Evolutionary conservation across 768 basidiomycete species (phyloP).

Genomic region (Tulasnella sp.): DNA sequence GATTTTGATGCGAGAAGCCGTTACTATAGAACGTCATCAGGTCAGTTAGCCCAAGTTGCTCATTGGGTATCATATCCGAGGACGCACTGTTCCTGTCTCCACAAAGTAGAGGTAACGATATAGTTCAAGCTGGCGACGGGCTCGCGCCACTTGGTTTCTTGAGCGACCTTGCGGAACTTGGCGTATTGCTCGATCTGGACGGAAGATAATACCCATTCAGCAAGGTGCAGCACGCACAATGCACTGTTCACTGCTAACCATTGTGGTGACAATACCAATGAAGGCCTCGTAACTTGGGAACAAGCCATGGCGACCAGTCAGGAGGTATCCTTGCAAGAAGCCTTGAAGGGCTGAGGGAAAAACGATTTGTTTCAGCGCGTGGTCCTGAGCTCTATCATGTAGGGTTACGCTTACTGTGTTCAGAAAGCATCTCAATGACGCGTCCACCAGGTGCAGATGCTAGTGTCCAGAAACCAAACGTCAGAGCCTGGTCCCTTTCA

Average conservation of each 20-base stretch:
- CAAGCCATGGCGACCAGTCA: slow-evolving; percentile 70
- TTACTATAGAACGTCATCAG: slow-evolving; percentile 18
- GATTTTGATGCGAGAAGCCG: slow-evolving; percentile 45
- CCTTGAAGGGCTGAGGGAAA: slow-evolving; percentile 59
- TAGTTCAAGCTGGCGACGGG: slow-evolving; percentile 73
- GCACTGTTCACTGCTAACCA: slow-evolving; percentile 44
- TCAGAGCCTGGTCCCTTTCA: slow-evolving; percentile 6
- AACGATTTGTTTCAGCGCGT: not conserved
- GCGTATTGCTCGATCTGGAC: slow-evolving; percentile 67
- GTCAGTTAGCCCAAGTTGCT: not conserved
- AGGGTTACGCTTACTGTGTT: slow-evolving; percentile 49
- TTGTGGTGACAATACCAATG: slow-evolving; percentile 82
- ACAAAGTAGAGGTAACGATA: slow-evolving; percentile 83
- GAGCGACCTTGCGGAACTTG: slow-evolving; percentile 80
- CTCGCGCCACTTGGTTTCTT: slow-evolving; percentile 69
- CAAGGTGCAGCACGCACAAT: not conserved
- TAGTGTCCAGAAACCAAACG: slow-evolving; percentile 43
- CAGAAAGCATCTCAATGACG: slow-evolving; percentile 82
- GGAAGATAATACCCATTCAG: not conserved
- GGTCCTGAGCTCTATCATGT: not conserved
- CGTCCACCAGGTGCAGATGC: slow-evolving; percentile 63
- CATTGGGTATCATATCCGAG: not conserved
- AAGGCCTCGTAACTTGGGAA: slow-evolving; percentile 93
- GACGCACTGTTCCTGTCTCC: slow-evolving; percentile 60
- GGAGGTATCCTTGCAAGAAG: slow-evolving; percentile 88